Percentiles rank a stretch among this genome's conserved stretches.
Conservation (phyloP, 768 basidiomycete species). For the Xerocomus brunneocitrinus region DNA sequence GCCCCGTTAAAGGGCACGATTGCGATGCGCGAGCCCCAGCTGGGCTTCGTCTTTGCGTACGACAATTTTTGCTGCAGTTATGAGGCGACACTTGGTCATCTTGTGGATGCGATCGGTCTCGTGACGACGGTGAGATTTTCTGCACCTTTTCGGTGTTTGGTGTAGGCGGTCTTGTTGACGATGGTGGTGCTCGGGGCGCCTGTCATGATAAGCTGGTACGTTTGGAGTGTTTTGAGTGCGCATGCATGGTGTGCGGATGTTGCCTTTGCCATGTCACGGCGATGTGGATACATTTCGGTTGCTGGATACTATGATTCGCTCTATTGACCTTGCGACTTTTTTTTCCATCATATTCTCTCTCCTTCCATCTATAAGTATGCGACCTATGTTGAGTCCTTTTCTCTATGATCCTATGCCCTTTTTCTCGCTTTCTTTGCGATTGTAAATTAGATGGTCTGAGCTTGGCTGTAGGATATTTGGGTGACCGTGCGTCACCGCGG, state of each 20-base stretch:
- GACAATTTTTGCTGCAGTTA: slow-evolving; percentile 13
- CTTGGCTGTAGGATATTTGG: neutral
- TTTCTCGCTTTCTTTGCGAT: neutral
- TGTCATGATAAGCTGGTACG: slow-evolving; percentile 19
- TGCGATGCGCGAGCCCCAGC: slow-evolving; percentile 21
- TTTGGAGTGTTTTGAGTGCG: neutral
- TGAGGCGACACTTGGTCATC: slow-evolving; percentile 24
- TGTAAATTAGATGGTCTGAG: neutral
- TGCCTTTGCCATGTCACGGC: no score
- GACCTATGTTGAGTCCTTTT: neutral
- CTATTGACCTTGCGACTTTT: no score
- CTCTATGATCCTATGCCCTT: neutral
- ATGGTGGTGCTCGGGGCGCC: slow-evolving; percentile 17
- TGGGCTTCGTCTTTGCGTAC: slow-evolving; percentile 19
- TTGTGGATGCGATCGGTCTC: slow-evolving; percentile 20
- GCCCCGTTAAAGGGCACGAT: slow-evolving; percentile 20
- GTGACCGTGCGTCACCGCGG: no score
- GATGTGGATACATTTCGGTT: no score
- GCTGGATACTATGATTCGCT: no score
- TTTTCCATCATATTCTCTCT: no score
- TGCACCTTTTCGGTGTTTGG: neutral
- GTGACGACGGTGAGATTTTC: slow-evolving; percentile 9
- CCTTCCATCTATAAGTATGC: no score
- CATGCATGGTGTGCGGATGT: slow-evolving; percentile 9
- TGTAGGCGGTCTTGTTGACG: slow-evolving; percentile 20